These are phyloP conservation scores for Melanopsichium pennsylvanicum DNA, from an alignment of 1,284 basidiomycete genomes.

Conservation along the genomic window DNA sequence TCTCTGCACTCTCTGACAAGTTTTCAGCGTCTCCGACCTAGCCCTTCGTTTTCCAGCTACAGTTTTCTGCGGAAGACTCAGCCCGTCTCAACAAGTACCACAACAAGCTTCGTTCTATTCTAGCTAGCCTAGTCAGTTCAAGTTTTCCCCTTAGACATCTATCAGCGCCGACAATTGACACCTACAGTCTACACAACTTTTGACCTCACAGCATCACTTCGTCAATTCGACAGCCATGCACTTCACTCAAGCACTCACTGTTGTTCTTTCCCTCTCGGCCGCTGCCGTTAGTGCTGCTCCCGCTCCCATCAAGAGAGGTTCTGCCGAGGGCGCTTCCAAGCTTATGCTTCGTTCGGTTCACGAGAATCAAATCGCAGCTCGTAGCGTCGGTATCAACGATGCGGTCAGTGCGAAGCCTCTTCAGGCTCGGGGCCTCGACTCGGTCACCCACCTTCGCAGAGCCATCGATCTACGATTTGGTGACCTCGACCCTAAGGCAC, in stretches of 20 bases:
- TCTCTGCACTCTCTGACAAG: constrained; percentile 9
- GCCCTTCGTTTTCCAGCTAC: background rate
- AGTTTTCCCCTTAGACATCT: background rate
- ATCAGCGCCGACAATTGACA: background rate
- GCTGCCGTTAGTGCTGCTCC: constrained; percentile 40
- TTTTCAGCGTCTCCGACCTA: constrained; percentile 1
- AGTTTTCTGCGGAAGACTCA: constrained; percentile 35
- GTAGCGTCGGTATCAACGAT: constrained; percentile 4
- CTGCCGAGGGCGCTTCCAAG: constrained; percentile 7
- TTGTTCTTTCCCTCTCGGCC: constrained; percentile 47
- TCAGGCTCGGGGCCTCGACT: constrained; percentile 30
- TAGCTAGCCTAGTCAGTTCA: constrained; percentile 36
- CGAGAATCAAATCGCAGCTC: constrained; percentile 21
- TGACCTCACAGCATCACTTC: background rate
- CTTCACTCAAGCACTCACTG: constrained; percentile 46
- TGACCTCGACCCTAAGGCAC: constrained; percentile 29
- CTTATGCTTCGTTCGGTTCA: constrained; percentile 25
- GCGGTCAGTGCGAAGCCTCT: constrained; percentile 28
- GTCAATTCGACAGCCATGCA: constrained; percentile 27
- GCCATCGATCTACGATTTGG: constrained; percentile 33
- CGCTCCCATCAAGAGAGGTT: constrained; percentile 10
- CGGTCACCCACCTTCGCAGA: constrained; percentile 26
- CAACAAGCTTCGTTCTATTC: constrained; percentile 6
- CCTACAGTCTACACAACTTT: background rate
- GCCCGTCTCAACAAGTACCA: background rate